These are phyloP conservation scores for Geotrichum phurueaensis DNA, from an alignment of 1,139 yeast genomes.

Conservation along the genomic window DNA sequence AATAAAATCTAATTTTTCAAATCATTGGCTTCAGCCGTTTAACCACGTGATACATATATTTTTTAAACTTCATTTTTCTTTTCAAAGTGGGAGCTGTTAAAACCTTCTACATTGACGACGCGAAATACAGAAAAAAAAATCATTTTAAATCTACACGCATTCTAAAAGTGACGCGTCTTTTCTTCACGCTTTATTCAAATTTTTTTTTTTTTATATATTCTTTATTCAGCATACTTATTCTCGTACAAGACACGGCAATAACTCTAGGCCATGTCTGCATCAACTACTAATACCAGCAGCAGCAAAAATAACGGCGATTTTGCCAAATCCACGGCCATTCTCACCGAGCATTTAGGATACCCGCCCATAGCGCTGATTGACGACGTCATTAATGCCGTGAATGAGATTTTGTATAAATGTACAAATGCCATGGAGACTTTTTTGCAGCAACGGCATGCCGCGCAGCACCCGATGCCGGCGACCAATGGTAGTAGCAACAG, in stretches of 20 bases:
- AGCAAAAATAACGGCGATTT: constrained; percentile 1
- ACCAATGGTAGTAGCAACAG: constrained; percentile 6
- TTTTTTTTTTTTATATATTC: too few species aligned
- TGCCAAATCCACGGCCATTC: constrained; percentile 42
- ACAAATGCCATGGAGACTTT: constrained; percentile 73
- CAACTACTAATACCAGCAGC: neutral
- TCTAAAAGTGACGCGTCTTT: too few species aligned
- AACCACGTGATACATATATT: too few species aligned
- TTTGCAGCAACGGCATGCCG: constrained; percentile 33
- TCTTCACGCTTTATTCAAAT: too few species aligned
- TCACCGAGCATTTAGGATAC: constrained; percentile 83
- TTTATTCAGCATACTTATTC: too few species aligned
- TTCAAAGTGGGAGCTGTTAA: too few species aligned
- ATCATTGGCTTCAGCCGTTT: too few species aligned
- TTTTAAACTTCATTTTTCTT: too few species aligned
- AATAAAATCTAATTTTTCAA: too few species aligned
- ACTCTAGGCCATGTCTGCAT: neutral
- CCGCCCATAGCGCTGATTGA: constrained; percentile 84
- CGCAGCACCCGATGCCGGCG: constrained; percentile 19
- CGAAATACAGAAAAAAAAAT: too few species aligned
- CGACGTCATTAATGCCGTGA: constrained; percentile 84
- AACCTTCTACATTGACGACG: too few species aligned
- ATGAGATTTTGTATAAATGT: constrained; percentile 77
- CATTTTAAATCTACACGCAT: too few species aligned
- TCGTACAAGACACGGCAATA: neutral